Conservation (phyloP, 2,329 filamentous ascomycete genomes). For the Gremmenia infestans region DNA sequence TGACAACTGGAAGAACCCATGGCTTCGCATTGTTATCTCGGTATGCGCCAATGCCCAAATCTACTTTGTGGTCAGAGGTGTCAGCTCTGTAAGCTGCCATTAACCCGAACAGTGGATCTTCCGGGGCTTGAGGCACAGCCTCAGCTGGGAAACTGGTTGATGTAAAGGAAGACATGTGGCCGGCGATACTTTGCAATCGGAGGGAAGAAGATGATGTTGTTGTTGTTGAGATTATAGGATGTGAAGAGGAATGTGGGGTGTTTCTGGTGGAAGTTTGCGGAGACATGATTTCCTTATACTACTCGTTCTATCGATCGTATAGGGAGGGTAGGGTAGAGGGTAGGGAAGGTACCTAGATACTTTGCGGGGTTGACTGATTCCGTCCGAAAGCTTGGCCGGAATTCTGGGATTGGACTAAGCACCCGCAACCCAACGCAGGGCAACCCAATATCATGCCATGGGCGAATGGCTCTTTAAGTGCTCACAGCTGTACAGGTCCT, state of each 20-base stretch:
- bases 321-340: too few species aligned
- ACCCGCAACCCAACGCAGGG: too few species aligned
- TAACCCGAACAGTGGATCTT: conserved; percentile 91
- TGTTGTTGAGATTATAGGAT: neutral
- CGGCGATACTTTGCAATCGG: conserved; percentile 56
- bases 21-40: conserved; percentile 93
- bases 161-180: conserved; percentile 56
- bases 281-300: neutral
- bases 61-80: conserved; percentile 73
- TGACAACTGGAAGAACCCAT: conserved; percentile 94
- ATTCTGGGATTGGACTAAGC: too few species aligned
- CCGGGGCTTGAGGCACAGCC: conserved; percentile 81
- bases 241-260: conserved; percentile 6
- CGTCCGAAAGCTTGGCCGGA: too few species aligned
- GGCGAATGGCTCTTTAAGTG: too few species aligned
- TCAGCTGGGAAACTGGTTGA: conserved; percentile 69
- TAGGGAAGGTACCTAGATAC: too few species aligned
- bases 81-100: conserved; percentile 86
- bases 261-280: neutral
- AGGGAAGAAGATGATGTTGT: conserved; percentile 25
- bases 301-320: too few species aligned
- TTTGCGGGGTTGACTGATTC: too few species aligned
- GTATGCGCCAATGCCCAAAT: conserved; percentile 89
- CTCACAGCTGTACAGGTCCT: too few species aligned
- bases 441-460: too few species aligned